phyloP scores from a whole-genome alignment of 441 rosid species.

The Pelargonium cotyledonis region DNA sequence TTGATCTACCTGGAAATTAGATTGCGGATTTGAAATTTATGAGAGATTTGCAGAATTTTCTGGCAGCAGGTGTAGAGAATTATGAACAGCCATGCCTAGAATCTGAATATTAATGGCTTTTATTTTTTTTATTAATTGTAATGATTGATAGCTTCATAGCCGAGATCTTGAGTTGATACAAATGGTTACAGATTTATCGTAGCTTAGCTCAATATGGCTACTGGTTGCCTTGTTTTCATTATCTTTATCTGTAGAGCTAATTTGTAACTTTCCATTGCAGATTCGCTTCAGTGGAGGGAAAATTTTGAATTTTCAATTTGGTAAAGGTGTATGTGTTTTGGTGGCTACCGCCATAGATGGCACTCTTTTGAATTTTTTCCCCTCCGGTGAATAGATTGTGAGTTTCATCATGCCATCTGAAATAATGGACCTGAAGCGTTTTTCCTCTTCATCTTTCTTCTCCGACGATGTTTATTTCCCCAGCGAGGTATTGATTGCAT shows the following conservation, averaged over 20 bases:
- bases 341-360: too few species aligned
- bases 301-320: constrained; percentile 1
- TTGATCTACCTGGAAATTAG: constrained; percentile 12
- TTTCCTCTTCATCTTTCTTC: constrained; percentile 30
- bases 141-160: constrained; percentile 7
- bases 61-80: background rate
- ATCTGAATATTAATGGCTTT: constrained; percentile 14
- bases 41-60: background rate
- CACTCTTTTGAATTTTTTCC: too few species aligned
- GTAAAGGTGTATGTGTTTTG: background rate
- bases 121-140: constrained; percentile 1
- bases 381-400: background rate
- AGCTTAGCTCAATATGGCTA: background rate
- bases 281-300: constrained; percentile 7
- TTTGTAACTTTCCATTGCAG: background rate
- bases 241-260: background rate
- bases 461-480: constrained; percentile 33
- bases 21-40: constrained; percentile 10
- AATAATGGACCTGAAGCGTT: constrained; percentile 32
- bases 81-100: constrained; percentile 7
- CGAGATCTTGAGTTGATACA: constrained; percentile 19
- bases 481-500: constrained; percentile 32
- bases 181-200: background rate
- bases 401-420: constrained; percentile 36
- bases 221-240: background rate